phyloP scores from a whole-genome alignment of 306 rosid species.

The Dicorynia guianensis region DNA sequence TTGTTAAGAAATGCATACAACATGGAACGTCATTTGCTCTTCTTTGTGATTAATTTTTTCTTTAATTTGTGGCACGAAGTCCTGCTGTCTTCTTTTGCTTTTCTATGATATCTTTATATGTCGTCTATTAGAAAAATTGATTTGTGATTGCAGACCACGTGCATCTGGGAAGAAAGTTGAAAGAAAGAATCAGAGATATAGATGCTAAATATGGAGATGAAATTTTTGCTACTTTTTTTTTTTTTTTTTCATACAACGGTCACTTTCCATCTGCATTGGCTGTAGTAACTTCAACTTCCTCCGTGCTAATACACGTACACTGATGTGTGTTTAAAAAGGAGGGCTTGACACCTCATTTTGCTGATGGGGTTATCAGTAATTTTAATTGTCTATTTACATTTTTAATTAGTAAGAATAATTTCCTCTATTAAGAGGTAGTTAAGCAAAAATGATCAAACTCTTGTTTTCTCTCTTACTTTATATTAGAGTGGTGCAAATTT shows the following conservation, averaged over 20 bases:
- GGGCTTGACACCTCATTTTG: no score
- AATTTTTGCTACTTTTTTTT: neutral
- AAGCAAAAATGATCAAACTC: no score
- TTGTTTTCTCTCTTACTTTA: no score
- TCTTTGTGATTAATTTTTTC: neutral
- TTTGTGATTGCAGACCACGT: conserved; percentile 28
- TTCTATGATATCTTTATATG: neutral
- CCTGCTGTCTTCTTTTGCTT: neutral
- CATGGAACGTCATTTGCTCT: neutral
- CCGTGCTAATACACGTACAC: neutral
- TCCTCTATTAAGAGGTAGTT: no score
- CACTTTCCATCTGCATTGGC: neutral
- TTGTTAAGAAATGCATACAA: neutral
- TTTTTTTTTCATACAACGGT: neutral
- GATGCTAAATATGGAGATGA: neutral
- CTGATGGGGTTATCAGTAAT: no score
- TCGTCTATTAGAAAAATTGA: neutral
- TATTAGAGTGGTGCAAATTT: no score
- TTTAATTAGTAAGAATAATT: no score
- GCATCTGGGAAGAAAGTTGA: conserved; percentile 20
- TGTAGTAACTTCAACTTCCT: neutral
- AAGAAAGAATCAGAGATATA: neutral
- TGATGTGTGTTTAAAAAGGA: no score
- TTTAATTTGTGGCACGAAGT: neutral
- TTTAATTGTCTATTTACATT: no score